These are phyloP conservation scores for Gnomoniopsis sp. DNA, from an alignment of 2,329 filamentous ascomycete genomes.

Conservation along the genomic window DNA sequence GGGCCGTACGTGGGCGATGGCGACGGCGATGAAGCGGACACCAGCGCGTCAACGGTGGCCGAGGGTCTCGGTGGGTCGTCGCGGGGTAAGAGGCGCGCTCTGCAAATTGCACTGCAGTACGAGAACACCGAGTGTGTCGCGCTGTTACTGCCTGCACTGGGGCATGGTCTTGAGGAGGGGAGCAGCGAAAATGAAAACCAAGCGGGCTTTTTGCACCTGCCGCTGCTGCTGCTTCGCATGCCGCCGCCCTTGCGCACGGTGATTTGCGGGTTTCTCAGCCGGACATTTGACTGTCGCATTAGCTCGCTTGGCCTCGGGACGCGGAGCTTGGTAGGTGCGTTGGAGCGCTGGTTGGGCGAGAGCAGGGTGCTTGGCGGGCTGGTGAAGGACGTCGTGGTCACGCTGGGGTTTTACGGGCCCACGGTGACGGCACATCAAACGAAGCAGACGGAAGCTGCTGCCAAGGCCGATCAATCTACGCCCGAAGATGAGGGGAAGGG, in stretches of 20 bases:
- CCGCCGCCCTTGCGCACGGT: constrained; percentile 48
- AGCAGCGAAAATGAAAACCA: neutral
- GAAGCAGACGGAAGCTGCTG: neutral
- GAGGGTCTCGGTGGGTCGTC: constrained; percentile 12
- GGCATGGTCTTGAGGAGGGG: neutral
- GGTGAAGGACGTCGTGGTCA: constrained; percentile 47
- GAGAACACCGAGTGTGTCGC: constrained; percentile 51
- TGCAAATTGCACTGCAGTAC: constrained; percentile 48
- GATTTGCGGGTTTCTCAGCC: constrained; percentile 48
- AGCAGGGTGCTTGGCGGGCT: constrained; percentile 33
- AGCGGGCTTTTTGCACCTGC: constrained; percentile 42
- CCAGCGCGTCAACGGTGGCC: constrained; percentile 9
- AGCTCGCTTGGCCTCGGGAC: constrained; percentile 48
- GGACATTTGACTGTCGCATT: constrained; percentile 55
- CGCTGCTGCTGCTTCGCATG: constrained; percentile 54
- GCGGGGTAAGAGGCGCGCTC: constrained; percentile 27
- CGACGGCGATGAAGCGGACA: constrained; percentile 15
- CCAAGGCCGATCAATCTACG: constrained; percentile 2
- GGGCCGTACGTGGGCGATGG: constrained; percentile 26
- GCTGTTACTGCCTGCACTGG: constrained; percentile 42
- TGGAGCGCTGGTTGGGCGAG: constrained; percentile 49
- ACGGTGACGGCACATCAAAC: neutral
- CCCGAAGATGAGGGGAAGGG: constrained; percentile 12
- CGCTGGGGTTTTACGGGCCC: constrained; percentile 47
- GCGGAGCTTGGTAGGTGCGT: constrained; percentile 43